A percentile compares a stretch with the other conserved stretches of the same genome.
These are phyloP conservation scores for Syzygium aromaticum DNA, from an alignment of 345 rosid species.

Conservation along the genomic window DNA sequence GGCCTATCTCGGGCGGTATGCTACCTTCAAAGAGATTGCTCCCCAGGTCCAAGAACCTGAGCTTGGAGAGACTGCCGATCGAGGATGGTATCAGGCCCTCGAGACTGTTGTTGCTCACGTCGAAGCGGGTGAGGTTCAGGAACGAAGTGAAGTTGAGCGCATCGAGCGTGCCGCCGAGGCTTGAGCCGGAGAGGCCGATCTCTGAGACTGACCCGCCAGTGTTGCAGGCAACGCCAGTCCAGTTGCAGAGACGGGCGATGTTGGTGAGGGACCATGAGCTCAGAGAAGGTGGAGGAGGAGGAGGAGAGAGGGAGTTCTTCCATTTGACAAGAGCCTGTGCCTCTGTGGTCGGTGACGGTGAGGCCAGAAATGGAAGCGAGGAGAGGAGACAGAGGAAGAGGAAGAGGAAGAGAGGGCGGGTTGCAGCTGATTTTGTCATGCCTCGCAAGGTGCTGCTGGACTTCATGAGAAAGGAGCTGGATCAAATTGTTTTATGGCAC, in stretches of 20 bases:
- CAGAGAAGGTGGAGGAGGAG: conserved; percentile 21
- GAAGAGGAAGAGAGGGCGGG: neutral
- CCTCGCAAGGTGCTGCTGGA: neutral
- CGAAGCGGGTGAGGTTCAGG: conserved; percentile 38
- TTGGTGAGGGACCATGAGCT: conserved; percentile 48
- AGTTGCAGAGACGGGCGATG: conserved; percentile 47
- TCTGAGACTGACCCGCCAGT: conserved; percentile 16
- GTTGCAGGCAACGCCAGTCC: conserved; percentile 43
- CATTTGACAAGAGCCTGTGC: conserved; percentile 57
- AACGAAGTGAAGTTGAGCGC: conserved; percentile 40
- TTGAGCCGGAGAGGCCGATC: conserved; percentile 22
- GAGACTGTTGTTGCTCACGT: conserved; percentile 44
- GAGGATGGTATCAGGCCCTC: neutral
- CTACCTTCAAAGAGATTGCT: neutral
- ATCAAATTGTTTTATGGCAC: neutral
- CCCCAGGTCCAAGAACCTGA: neutral
- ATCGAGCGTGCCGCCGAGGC: conserved; percentile 27
- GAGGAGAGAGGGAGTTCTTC: conserved; percentile 14
- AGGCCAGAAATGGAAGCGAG: conserved; percentile 14
- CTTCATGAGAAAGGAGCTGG: neutral
- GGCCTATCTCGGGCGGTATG: neutral
- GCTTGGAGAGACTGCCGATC: neutral
- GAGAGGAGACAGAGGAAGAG: neutral
- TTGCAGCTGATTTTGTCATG: neutral
- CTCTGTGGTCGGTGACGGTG: conserved; percentile 33